These are phyloP conservation scores for Malus hybrid DNA, from an alignment of 331 rosid species.

Conservation along the genomic window DNA sequence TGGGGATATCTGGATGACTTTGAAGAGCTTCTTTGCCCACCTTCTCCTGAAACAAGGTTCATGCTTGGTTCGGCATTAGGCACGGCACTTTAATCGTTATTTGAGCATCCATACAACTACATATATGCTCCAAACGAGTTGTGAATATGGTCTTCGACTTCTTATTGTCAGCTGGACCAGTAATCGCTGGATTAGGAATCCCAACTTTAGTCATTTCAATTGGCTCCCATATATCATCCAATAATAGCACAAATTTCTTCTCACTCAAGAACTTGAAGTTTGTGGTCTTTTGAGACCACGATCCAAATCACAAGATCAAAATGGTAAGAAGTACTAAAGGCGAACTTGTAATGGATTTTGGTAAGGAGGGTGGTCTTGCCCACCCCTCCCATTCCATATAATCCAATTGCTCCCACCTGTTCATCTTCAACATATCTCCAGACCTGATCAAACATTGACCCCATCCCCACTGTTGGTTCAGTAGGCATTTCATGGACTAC, in stretches of 20 bases:
- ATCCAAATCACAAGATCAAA: no score
- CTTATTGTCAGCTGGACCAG: not conserved
- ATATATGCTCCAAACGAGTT: not conserved
- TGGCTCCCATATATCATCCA: conserved; percentile 21
- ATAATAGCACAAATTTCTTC: conserved; percentile 8
- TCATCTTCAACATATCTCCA: no score
- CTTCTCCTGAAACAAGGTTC: conserved; percentile 2
- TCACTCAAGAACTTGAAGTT: not conserved
- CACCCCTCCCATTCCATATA: no score
- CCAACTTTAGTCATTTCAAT: conserved; percentile 7
- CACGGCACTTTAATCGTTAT: not conserved
- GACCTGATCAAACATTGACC: no score
- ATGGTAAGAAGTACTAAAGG: no score
- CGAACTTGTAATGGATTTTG: no score
- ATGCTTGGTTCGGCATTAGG: not conserved
- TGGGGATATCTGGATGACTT: not conserved
- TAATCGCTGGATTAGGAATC: not conserved
- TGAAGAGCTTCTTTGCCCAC: not conserved
- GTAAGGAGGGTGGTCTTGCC: no score
- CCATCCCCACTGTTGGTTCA: no score
- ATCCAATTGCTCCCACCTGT: no score
- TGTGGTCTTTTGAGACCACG: not conserved
- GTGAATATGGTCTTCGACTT: conserved; percentile 6
- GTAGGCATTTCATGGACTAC: not conserved
- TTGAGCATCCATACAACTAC: not conserved